These are phyloP conservation scores for Leishmania tropica DNA, from an alignment of 208 protist genomes.

Conservation along the genomic window DNA sequence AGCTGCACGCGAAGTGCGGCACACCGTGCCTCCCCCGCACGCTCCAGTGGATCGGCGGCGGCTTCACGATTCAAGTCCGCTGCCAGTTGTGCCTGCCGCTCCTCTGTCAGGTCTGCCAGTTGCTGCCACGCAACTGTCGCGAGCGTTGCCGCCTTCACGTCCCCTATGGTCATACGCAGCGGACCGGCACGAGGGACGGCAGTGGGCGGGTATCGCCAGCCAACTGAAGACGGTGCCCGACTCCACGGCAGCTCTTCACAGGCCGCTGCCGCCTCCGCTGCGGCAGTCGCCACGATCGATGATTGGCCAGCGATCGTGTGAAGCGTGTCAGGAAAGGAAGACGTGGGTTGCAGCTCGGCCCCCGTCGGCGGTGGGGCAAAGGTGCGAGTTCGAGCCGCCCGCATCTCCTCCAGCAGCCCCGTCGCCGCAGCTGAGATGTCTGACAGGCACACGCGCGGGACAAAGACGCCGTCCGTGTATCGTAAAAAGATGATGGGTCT, in stretches of 20 bases:
- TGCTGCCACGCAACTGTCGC: constrained; percentile 50
- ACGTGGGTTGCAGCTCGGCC: constrained; percentile 14
- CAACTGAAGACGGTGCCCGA: constrained; percentile 25
- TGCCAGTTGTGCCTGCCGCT: constrained; percentile 27
- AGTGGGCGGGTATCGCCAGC: constrained; percentile 26
- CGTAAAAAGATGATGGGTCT: constrained; percentile 35
- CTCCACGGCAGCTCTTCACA: constrained; percentile 35
- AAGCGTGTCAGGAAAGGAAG: constrained; percentile 2
- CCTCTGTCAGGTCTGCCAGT: constrained; percentile 24
- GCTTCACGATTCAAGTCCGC: constrained; percentile 27
- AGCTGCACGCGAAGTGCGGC: constrained; percentile 44
- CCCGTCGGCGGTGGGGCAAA: constrained; percentile 22
- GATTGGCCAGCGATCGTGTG: constrained; percentile 18
- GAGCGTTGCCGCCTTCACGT: constrained; percentile 43
- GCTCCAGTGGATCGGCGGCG: constrained; percentile 1
- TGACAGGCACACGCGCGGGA: constrained; percentile 22
- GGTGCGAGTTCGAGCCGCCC: constrained; percentile 13
- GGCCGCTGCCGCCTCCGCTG: constrained; percentile 10
- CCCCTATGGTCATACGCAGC: constrained; percentile 38
- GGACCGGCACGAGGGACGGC: constrained; percentile 14
- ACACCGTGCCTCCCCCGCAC: constrained; percentile 21
- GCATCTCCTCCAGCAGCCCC: constrained; percentile 19
- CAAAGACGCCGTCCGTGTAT: constrained; percentile 60
- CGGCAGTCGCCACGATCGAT: constrained; percentile 11
- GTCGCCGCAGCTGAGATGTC: constrained; percentile 3